These are phyloP conservation scores for Lasiosphaeris hirsuta DNA, from an alignment of 495 filamentous ascomycete genomes.

Conservation along the genomic window DNA sequence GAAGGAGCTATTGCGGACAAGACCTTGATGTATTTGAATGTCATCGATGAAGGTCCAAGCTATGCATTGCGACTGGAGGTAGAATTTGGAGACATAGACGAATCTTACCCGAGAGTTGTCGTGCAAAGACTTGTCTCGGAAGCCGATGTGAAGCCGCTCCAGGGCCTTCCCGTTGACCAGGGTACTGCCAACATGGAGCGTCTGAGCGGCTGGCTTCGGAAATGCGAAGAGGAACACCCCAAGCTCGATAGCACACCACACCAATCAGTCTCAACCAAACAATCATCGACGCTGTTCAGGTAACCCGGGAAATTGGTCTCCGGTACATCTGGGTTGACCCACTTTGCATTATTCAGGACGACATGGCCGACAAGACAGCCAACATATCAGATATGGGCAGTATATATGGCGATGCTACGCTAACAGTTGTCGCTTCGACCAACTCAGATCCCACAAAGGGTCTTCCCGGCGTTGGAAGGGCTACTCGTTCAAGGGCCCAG, in stretches of 20 bases:
- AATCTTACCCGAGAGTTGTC: background rate
- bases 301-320: conserved; percentile 20
- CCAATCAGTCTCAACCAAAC: conserved; percentile 22
- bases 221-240: conserved; percentile 6
- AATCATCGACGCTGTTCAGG: conserved; percentile 24
- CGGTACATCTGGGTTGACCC: conserved; percentile 33
- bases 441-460: conserved; percentile 11
- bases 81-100: background rate
- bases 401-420: conserved; percentile 21
- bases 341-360: conserved; percentile 30
- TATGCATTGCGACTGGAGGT: conserved; percentile 16
- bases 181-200: conserved; percentile 5
- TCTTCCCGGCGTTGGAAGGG: conserved; percentile 12
- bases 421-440: conserved; percentile 23
- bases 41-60: conserved; percentile 13
- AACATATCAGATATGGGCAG: conserved; percentile 17
- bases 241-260: too few species aligned
- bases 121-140: conserved; percentile 9
- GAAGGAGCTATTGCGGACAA: too few species aligned
- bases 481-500: conserved; percentile 6
- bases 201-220: conserved; percentile 6
- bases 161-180: background rate
- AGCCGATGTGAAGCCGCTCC: background rate
- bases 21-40: too few species aligned
- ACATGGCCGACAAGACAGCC: conserved; percentile 11